Base-by-base conservation (phyloP, 176 grass and related monocot species). In the Cenchrus americanus region DNA sequence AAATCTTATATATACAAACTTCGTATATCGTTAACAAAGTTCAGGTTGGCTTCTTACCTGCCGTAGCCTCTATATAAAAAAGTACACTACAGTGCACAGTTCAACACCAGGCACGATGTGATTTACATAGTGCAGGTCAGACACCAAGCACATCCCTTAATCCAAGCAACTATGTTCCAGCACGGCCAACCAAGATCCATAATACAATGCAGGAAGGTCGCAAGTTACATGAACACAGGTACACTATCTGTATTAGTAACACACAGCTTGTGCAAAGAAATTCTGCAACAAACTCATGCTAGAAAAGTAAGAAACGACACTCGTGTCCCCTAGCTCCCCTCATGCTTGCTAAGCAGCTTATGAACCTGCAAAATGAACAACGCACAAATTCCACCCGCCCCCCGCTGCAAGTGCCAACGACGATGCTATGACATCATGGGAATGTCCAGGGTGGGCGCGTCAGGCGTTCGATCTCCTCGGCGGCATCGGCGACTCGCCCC, bases 401-500 rank as follows among this genome's bases (percentile, higher is more conserved):
- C 27, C 43, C 61, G 27, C 61, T 55, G 82, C 34, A 66, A n/a
- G 14, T 7, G 58, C 54, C 54, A 37, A 37, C 34, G 42, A 71
- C 26, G 42, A 55, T 14, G 51, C 50, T 52, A 15, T 54, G 50
- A 21, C 4, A 37, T 37, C 34, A 4, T 37, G 34, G 34, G 34
- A 37, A 37, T 4, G 34, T 37, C 47, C 9, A 9, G 1, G 30
- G 32, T 78, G 34, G 8, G 17, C 17, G 40, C 51, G 43, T 84
- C 42, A 88, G 5, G 1, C 60, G 75, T 88, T 84, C 1, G 75
- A 80, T 80, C 81, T 84, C 73, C 79, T 79, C 1, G 67, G 84
- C 21, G 68, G 80, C 80, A 83, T 83, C 2, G 59, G 6, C 57
- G 88, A 79, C 5, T 90, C 88, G 18, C 80, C 46, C 13, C 74